Evolutionary conservation across 1,284 basidiomycete species (phyloP), one percentile per base, ranked within the genome.

Genomic region (Leccinum pallidistipes): DNA sequence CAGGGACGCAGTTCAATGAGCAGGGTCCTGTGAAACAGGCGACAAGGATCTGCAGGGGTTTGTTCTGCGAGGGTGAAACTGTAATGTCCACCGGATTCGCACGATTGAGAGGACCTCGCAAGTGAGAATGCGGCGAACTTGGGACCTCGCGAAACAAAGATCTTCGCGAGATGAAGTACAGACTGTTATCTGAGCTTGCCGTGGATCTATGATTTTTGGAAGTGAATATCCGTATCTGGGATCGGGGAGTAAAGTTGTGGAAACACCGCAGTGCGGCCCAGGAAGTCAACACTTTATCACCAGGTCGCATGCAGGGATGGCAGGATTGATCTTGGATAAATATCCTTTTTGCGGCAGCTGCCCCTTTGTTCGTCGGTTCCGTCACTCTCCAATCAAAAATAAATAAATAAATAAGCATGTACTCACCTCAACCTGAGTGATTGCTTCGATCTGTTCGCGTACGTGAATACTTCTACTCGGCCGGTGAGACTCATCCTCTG

Each of bases 401-500:
- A 62, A 34, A 32, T 18, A 47, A 62, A 52, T 61, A 65, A 18
- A 56, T 36, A 57, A 56, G 53, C 40, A 60, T 51, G 55, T 52
- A 40, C 54, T 55, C 34, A 57, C 51, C 34, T 58, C 61, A 52
- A 58, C 58, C 10, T 55, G 56, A 43, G 5, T 43, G 12, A 58
- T 47, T 50, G 52, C 61, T 64, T 65, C 57, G 29, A 47, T 63
- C 58, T 34, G 60, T 69, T 72, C 70, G 62, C 70, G 69, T 73
- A 62, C 66, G 60, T 61, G 62, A 61, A 65, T 68, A 65, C 64
- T 64, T 62, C 64, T 61, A 60, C 67, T 49, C 61, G 60, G 55
- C 32, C 47, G 59, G 70, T 62, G 71, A 65, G 69, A 71, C 47
- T 66, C 60, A 59, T 60, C 60, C 64, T 60, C 69, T 74, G 67